Evolutionary conservation across 257 asterid genomes (phyloP).

Genomic region (Lycium barbarum): DNA sequence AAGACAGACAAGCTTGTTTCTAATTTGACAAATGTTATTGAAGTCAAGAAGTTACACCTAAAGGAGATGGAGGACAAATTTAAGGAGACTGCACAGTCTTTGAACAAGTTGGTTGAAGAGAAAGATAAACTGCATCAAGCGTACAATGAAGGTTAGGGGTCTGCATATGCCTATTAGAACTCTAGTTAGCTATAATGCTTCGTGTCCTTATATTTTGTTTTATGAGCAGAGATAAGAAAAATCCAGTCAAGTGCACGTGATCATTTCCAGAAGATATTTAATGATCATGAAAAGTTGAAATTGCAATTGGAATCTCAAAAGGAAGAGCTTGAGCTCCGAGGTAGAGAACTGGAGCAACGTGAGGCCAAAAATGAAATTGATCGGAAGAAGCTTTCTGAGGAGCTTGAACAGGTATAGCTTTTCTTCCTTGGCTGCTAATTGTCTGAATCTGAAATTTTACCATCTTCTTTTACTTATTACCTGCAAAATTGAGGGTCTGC

Average conservation of each 20-base stretch:
- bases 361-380: conserved; percentile 65
- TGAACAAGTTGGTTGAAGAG: conserved; percentile 56
- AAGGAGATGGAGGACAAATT: conserved; percentile 64
- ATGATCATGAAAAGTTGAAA: conserved; percentile 61
- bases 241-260: conserved; percentile 59
- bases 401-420: conserved; percentile 64
- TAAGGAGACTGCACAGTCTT: conserved; percentile 59
- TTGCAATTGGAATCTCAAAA: conserved; percentile 61
- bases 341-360: conserved; percentile 58
- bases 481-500: conserved; percentile 17
- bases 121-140: conserved; percentile 64
- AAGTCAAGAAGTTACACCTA: conserved; percentile 56
- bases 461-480: background rate
- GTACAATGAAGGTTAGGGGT: conserved; percentile 55
- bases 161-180: conserved; percentile 39
- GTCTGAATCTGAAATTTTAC: conserved; percentile 4
- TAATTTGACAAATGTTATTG: conserved; percentile 54
- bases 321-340: conserved; percentile 55
- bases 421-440: conserved; percentile 24
- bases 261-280: conserved; percentile 53
- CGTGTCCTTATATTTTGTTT: conserved; percentile 26
- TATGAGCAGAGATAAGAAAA: conserved; percentile 64
- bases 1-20: conserved; percentile 55
- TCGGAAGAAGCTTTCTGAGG: conserved; percentile 59
- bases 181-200: conserved; percentile 28